Conservation (phyloP, 495 filamentous ascomycete species). For the Penicillium verhagenii region DNA sequence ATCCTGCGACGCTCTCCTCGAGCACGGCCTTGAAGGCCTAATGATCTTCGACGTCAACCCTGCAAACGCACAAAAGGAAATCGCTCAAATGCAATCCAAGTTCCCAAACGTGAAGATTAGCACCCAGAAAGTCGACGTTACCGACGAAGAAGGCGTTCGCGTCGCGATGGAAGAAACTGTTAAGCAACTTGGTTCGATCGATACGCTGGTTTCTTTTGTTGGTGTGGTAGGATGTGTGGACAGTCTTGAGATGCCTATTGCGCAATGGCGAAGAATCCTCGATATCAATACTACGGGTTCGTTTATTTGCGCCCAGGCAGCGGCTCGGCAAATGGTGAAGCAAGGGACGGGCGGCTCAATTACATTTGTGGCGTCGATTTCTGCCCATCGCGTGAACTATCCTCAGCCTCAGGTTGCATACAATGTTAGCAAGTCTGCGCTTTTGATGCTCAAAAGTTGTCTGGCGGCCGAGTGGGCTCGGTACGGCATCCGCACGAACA, state of each 20-base stretch:
- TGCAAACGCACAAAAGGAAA: slow-evolving; percentile 35
- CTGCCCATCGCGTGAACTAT: slow-evolving; percentile 64
- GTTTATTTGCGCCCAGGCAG: slow-evolving; percentile 68
- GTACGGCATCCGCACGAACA: slow-evolving; percentile 67
- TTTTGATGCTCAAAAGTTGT: slow-evolving; percentile 56
- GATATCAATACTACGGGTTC: slow-evolving; percentile 69
- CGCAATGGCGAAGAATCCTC: slow-evolving; percentile 57
- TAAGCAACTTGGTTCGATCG: slow-evolving; percentile 50
- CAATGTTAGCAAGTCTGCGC: slow-evolving; percentile 66
- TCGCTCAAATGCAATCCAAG: slow-evolving; percentile 42
- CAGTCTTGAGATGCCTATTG: slow-evolving; percentile 52
- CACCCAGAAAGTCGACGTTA: slow-evolving; percentile 57
- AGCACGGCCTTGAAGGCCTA: slow-evolving; percentile 62
- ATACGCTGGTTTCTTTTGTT: slow-evolving; percentile 63
- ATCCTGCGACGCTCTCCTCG: slow-evolving; percentile 62
- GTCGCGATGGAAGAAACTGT: slow-evolving; percentile 39
- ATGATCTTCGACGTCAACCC: slow-evolving; percentile 62
- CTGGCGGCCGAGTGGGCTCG: slow-evolving; percentile 67
- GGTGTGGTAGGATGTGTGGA: slow-evolving; percentile 62
- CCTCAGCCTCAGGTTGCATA: slow-evolving; percentile 70
- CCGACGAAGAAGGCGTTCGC: slow-evolving; percentile 48
- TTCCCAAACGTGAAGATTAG: slow-evolving; percentile 55
- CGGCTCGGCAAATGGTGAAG: slow-evolving; percentile 53
- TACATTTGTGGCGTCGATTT: slow-evolving; percentile 65
- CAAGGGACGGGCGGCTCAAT: slow-evolving; percentile 58